Percentiles rank a stretch among this genome's conserved stretches.
Conservation (phyloP, 116 monocot species). For the Trichopus zeylanicus region DNA sequence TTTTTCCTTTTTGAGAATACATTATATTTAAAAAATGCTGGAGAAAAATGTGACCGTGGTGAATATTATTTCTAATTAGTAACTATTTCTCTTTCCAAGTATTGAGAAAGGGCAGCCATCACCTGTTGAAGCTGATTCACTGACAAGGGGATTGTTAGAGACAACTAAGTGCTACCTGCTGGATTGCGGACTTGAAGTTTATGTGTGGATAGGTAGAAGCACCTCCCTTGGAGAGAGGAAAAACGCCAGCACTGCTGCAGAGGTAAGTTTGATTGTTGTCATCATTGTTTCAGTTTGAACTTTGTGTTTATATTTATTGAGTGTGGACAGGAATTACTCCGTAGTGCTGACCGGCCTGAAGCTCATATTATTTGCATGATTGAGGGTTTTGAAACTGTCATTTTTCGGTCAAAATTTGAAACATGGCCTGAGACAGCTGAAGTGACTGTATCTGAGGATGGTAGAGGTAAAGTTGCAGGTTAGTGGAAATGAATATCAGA, state of each 20-base stretch:
- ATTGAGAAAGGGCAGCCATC: slow-evolving; percentile 59
- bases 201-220: slow-evolving; percentile 86
- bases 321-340: slow-evolving; percentile 53
- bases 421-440: slow-evolving; percentile 73
- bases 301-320: slow-evolving; percentile 8
- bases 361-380: slow-evolving; percentile 72
- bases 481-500: neutral
- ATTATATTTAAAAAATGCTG: neutral
- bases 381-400: slow-evolving; percentile 88
- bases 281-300: slow-evolving; percentile 26
- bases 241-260: slow-evolving; percentile 64
- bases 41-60: neutral
- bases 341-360: slow-evolving; percentile 35
- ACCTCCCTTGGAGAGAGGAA: slow-evolving; percentile 83
- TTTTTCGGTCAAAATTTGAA: slow-evolving; percentile 69
- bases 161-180: slow-evolving; percentile 80
- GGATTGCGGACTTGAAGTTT: slow-evolving; percentile 80
- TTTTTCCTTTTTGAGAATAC: neutral
- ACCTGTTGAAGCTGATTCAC: slow-evolving; percentile 38
- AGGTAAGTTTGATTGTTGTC: slow-evolving; percentile 32
- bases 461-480: slow-evolving; percentile 97
- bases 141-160: slow-evolving; percentile 70
- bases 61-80: neutral
- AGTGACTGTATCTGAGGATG: slow-evolving; percentile 73
- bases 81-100: slow-evolving; percentile 17